A percentile compares a stretch with the other conserved stretches of the same genome.
These are phyloP conservation scores for Ganoderma resinaceum DNA, from an alignment of 1,284 basidiomycete genomes.

Conservation along the genomic window DNA sequence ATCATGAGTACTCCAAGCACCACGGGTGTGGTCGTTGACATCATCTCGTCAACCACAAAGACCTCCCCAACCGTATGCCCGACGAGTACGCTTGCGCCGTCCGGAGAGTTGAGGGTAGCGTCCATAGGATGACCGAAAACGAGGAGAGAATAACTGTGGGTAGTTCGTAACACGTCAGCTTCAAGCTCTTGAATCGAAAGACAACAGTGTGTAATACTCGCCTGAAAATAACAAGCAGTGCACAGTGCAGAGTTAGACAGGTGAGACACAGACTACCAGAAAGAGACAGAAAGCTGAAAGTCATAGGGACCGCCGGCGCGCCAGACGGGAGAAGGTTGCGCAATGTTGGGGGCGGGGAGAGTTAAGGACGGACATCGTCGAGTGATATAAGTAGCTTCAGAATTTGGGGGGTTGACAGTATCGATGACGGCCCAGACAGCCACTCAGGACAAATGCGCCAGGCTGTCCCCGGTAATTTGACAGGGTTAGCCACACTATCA, in stretches of 20 bases:
- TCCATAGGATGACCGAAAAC: conserved; percentile 2
- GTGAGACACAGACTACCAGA: background rate
- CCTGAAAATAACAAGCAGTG: background rate
- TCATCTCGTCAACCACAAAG: background rate
- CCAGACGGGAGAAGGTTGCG: background rate
- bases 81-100: background rate
- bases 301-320: background rate
- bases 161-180: background rate
- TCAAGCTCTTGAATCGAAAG: no score
- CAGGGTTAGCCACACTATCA: background rate
- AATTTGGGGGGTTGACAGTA: background rate
- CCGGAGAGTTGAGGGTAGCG: no score
- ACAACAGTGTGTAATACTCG: background rate
- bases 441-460: background rate
- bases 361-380: background rate
- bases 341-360: background rate
- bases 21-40: background rate
- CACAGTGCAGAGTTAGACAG: background rate
- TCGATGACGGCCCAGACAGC: background rate
- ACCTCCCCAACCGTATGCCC: background rate
- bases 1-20: background rate
- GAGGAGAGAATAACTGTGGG: background rate
- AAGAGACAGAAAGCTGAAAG: background rate
- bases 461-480: background rate
- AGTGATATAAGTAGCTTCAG: background rate